phyloP scores from a whole-genome alignment of 1,284 basidiomycete species.

The Ustilago cynodontis region DNA sequence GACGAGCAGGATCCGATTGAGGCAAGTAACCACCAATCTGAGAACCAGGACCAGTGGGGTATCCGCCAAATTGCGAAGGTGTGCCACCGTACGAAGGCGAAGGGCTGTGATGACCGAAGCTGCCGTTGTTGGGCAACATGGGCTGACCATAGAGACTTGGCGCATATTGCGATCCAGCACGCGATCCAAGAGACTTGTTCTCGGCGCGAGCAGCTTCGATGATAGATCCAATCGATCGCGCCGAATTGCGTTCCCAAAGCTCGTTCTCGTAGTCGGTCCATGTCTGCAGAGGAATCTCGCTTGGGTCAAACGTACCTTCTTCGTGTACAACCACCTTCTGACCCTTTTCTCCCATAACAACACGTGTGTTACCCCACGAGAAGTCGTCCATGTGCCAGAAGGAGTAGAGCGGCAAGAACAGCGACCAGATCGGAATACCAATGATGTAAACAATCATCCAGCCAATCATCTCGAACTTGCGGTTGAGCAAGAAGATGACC shows the following conservation, averaged over 20 bases:
- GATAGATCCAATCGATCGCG: constrained; percentile 55
- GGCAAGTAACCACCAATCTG: constrained; percentile 53
- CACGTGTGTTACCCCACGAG: constrained; percentile 90
- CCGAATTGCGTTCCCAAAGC: constrained; percentile 61
- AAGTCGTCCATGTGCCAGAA: constrained; percentile 99
- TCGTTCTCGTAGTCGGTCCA: constrained; percentile 82
- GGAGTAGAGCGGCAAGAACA: constrained; percentile 93
- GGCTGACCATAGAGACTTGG: constrained; percentile 58
- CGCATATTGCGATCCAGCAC: constrained; percentile 56
- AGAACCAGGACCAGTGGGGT: constrained; percentile 28
- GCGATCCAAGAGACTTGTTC: constrained; percentile 54
- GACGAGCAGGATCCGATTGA: constrained; percentile 41
- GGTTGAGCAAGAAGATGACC: constrained; percentile 69
- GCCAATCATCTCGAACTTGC: constrained; percentile 69
- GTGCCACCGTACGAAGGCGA: constrained; percentile 53
- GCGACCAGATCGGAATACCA: constrained; percentile 90
- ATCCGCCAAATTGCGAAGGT: constrained; percentile 44
- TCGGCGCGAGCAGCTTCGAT: constrained; percentile 58
- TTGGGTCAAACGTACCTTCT: constrained; percentile 94
- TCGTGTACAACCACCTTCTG: constrained; percentile 88
- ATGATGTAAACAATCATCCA: constrained; percentile 71
- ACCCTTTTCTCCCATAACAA: constrained; percentile 92
- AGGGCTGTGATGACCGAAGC: constrained; percentile 58
- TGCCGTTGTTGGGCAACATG: constrained; percentile 37
- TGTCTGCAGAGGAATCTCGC: constrained; percentile 94